These are phyloP conservation scores for Coemansia sp. DNA, from an alignment of 192 early-diverging fungal species.

Conservation along the genomic window DNA sequence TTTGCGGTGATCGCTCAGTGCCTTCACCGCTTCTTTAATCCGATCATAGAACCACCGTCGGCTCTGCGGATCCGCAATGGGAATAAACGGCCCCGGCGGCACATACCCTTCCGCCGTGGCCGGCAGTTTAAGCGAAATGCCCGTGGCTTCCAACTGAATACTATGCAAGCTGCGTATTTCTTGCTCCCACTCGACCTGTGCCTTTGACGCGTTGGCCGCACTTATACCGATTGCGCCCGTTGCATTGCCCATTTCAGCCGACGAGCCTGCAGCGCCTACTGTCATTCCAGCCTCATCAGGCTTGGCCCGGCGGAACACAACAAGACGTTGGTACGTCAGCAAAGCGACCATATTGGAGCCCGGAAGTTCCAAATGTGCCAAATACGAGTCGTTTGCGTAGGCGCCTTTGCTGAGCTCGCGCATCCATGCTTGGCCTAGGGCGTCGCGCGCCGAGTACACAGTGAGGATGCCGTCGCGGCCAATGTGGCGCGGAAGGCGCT, in stretches of 20 bases:
- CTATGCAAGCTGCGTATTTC: slow-evolving; percentile 67
- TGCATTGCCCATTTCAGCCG: slow-evolving; percentile 34
- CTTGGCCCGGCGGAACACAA: slow-evolving; percentile 62
- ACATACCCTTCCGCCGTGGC: slow-evolving; percentile 53
- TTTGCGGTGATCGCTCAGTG: slow-evolving; percentile 43
- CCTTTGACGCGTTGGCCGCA: slow-evolving; percentile 59
- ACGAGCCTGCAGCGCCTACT: slow-evolving; percentile 41
- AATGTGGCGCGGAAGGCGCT: slow-evolving; percentile 81
- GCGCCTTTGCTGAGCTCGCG: slow-evolving; percentile 74
- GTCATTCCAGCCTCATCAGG: slow-evolving; percentile 45
- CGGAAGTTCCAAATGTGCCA: slow-evolving; percentile 81
- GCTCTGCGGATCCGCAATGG: slow-evolving; percentile 63
- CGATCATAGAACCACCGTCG: slow-evolving; percentile 69
- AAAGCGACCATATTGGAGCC: slow-evolving; percentile 84
- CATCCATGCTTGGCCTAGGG: slow-evolving; percentile 83
- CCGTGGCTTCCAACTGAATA: slow-evolving; percentile 67
- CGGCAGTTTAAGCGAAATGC: slow-evolving; percentile 71
- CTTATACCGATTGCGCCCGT: slow-evolving; percentile 47
- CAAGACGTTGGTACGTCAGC: slow-evolving; percentile 75
- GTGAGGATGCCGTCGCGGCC: slow-evolving; percentile 81
- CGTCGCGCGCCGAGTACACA: slow-evolving; percentile 73
- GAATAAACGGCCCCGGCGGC: slow-evolving; percentile 64
- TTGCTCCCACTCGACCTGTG: slow-evolving; percentile 83
- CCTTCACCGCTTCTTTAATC: slow-evolving; percentile 68
- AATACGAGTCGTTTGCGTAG: slow-evolving; percentile 80